A percentile compares a stretch with the other conserved stretches of the same genome.
Conservation (phyloP, 805 yeast species). For the Torulaspora indica region DNA sequence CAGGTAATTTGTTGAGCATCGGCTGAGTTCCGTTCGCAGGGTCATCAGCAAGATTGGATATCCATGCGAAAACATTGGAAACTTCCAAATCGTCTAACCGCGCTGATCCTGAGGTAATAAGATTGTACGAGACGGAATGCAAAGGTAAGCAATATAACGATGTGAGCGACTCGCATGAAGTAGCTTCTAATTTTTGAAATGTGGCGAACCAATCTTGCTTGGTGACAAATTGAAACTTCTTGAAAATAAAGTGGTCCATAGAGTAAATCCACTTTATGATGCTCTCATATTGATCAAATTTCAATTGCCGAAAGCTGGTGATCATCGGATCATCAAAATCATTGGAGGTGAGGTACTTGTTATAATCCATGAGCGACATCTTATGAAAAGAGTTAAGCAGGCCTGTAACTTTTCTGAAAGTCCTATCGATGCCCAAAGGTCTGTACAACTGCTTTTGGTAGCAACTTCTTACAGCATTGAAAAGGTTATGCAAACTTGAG, state of each 20-base stretch:
- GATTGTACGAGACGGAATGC: slow-evolving; percentile 16
- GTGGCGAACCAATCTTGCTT: slow-evolving; percentile 74
- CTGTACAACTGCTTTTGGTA: slow-evolving; percentile 68
- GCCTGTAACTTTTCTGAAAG: slow-evolving; percentile 22
- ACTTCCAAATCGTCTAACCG: slow-evolving; percentile 53
- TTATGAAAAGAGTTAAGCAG: slow-evolving; percentile 19
- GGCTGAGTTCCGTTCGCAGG: slow-evolving; percentile 35
- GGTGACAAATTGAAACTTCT: slow-evolving; percentile 45
- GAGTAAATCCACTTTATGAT: slow-evolving; percentile 59
- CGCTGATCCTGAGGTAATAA: slow-evolving; percentile 23
- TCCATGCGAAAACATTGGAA: slow-evolving; percentile 66
- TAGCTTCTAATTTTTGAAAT: slow-evolving; percentile 67
- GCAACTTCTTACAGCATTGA: slow-evolving; percentile 60
- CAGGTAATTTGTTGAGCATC: slow-evolving; percentile 54
- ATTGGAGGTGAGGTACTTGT: slow-evolving; percentile 9
- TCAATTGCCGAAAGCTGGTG: slow-evolving; percentile 16
- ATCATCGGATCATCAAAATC: slow-evolving; percentile 34
- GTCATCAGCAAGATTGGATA: slow-evolving; percentile 51
- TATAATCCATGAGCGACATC: slow-evolving; percentile 19
- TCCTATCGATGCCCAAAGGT: slow-evolving; percentile 40
- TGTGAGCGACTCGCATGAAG: slow-evolving; percentile 52
- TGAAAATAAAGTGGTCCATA: slow-evolving; percentile 57
- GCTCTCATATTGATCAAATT: slow-evolving; percentile 32
- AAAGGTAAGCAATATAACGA: slow-evolving; percentile 45
- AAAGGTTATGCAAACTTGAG: slow-evolving; percentile 40